phyloP scores from a whole-genome alignment of 106 monocot genomes.

The Chionographis japonica region DNA sequence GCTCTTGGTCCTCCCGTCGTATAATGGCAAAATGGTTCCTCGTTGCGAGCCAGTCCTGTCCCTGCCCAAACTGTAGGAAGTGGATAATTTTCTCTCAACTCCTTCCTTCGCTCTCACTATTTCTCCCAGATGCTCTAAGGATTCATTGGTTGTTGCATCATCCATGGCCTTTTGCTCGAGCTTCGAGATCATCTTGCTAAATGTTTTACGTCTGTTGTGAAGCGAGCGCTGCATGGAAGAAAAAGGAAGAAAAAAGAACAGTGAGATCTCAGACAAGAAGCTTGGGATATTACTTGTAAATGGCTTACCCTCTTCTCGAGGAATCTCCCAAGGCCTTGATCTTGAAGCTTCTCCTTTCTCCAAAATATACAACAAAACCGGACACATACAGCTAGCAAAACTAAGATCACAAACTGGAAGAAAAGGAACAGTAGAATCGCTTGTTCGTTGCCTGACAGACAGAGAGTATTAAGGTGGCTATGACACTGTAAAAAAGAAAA shows the following conservation, averaged over 20 bases:
- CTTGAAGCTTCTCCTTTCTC: constrained; percentile 79
- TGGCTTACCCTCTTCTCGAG: constrained; percentile 70
- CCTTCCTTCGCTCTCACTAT: constrained; percentile 53
- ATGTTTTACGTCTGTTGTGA: constrained; percentile 43
- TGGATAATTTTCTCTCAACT: constrained; percentile 58
- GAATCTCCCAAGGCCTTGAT: constrained; percentile 57
- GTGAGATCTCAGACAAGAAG: background rate
- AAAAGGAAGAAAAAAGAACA: background rate
- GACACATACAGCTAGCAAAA: constrained; percentile 37
- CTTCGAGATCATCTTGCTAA: constrained; percentile 52
- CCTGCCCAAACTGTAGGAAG: constrained; percentile 74
- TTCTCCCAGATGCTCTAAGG: constrained; percentile 54
- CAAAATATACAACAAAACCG: constrained; percentile 81
- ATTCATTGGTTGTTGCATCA: constrained; percentile 29
- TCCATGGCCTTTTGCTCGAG: constrained; percentile 44
- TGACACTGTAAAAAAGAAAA: background rate
- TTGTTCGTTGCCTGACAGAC: constrained; percentile 35
- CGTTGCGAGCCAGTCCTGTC: constrained; percentile 20
- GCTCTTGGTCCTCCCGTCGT: constrained; percentile 48
- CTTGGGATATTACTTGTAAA: too few relatives aligned
- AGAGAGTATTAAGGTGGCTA: background rate
- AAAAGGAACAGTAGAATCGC: constrained; percentile 46
- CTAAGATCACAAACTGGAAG: constrained; percentile 46
- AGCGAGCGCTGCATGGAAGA: constrained; percentile 50
- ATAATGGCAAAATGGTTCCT: constrained; percentile 44